Base-by-base conservation (phyloP, 495 filamentous ascomycete genomes). In the Polyplosphaeria fusca region DNA sequence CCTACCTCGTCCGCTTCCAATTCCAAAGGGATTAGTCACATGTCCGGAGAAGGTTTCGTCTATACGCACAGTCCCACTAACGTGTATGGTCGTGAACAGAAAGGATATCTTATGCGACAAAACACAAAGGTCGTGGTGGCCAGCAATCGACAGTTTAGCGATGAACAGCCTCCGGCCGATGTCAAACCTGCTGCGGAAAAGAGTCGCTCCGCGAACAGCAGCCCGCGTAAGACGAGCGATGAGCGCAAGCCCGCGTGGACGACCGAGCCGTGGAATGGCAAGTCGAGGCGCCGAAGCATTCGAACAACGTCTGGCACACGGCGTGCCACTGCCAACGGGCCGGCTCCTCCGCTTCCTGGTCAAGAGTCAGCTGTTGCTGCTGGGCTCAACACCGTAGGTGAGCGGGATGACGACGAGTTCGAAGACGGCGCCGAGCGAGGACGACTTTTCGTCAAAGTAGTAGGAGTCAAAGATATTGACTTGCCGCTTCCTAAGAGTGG, bases 41-140 rank as follows among this genome's bases (percentile, higher is more conserved):
- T 61, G 30, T 50, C 58, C 35, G 70, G 60, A 24, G 64, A 71
- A 56, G 63, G 64, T 23, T 68, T 71, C 22, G 54, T 47, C 18
- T 61, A 52, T 45, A 61, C 47, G 42, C 40, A 62, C 52, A 67
- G 48, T 57, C 55, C 45, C 5, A 57, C 67, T 70, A 62, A 68
- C 54, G 47, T 41, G n/a, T 55, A 60, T 51, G 37, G 46, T 39
- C 58, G 45, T 47, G 41, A 60, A 47, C 60, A 98, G 93, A 89
- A 93, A 76, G 93, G 93, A 19, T 98, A 98, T 65, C 79, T 98
- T 26, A 97, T 96, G 93, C 83, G 93, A 61, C 93, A 98, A 60
- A 98, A 97, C 70, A 97, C 93, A 16, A 96, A 96, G 67, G 82
- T 98, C 39, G 88, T 98, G 48, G 87, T 96, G 53, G 93, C 94